Evolutionary conservation across 2,329 filamentous ascomycete species (phyloP), one percentile per base, ranked within the genome.

Genomic region (Microdochium bolleyi): DNA sequence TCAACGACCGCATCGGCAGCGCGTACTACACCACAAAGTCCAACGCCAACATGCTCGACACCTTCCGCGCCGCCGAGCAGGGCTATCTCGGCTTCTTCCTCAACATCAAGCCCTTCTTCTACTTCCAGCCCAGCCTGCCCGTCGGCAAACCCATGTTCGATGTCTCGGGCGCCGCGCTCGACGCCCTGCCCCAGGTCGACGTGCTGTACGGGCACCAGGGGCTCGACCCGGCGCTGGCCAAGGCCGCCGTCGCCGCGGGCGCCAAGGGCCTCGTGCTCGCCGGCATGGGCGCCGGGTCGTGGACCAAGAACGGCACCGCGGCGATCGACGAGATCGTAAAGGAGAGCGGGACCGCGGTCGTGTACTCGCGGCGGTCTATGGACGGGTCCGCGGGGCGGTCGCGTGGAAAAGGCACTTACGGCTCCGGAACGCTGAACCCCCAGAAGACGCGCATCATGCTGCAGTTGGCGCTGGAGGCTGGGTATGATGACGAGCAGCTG

Each of bases 31-130:
- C 71, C 3, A 79, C 78, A 51, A 86, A 86, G 67, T 80, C 76
- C 30, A 79, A 84, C 59, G 80, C 82, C 50, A 85, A 85, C 66
- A 73, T 76, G 2, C 70, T 84, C 49, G 82, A 85, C 60, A 82
- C 82, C 8, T 86, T 86, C 73, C 77, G 74, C 61, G 73, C 76
- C 1, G 69, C 68, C 14, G 82, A 86, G 65, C 72, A 73, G 57
- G 79, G 82, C 2, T 75, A 75, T 55, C 69, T 85, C 0, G 83
- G 83, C 34, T 71, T 73, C 53, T 78, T 85, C 62, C 73, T 83
- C 60, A 76, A 81, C 58, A 72, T 81, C 53, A 70, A 75, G 37
- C 80, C 82, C 0, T 75, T 78, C 59, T 85, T 84, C 70, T 85
- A 78, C 70, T 85, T 74, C 59, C 71, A 73, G 10, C 71, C 82